Conservation (phyloP, 2,329 filamentous ascomycete species). For the Hypoxylon sp. region DNA sequence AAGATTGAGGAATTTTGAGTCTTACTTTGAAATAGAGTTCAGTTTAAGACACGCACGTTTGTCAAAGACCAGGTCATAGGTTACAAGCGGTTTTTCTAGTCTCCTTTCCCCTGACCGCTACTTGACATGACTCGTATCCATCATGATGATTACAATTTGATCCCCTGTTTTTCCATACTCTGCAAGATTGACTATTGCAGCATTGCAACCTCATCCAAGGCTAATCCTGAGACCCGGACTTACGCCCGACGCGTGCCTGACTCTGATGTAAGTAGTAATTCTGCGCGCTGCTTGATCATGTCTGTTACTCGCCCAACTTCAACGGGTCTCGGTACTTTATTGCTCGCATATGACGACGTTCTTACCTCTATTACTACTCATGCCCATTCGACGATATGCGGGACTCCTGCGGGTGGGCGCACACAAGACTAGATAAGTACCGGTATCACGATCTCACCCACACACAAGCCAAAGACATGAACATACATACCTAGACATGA, state of each 20-base stretch:
- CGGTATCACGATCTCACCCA: conserved; percentile 11
- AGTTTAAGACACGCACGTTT: conserved; percentile 6
- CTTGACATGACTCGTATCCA: conserved; percentile 36
- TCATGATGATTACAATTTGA: conserved; percentile 29
- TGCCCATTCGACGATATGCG: conserved; percentile 12
- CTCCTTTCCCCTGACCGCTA: conserved; percentile 31
- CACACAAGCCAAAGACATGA: conserved; percentile 7
- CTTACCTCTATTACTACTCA: conserved; percentile 14
- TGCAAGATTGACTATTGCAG: conserved; percentile 21
- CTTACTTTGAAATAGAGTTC: conserved; percentile 16
- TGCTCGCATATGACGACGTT: conserved; percentile 29
- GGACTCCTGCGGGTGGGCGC: conserved; percentile 16
- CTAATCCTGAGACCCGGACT: conserved; percentile 24
- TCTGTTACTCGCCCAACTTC: conserved; percentile 20
- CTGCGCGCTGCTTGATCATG: conserved; percentile 13
- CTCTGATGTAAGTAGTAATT: conserved; percentile 31
- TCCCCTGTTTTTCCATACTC: conserved; percentile 4
- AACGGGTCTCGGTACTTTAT: conserved; percentile 5
- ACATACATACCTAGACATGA: neutral
- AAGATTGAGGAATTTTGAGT: conserved; percentile 21
- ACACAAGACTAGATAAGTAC: conserved; percentile 10
- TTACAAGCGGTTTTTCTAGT: neutral
- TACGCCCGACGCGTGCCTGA: conserved; percentile 38
- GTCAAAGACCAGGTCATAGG: conserved; percentile 9
- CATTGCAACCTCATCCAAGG: conserved; percentile 27